Conservation (phyloP, 768 basidiomycete genomes). For the Lactarius quietus region DNA sequence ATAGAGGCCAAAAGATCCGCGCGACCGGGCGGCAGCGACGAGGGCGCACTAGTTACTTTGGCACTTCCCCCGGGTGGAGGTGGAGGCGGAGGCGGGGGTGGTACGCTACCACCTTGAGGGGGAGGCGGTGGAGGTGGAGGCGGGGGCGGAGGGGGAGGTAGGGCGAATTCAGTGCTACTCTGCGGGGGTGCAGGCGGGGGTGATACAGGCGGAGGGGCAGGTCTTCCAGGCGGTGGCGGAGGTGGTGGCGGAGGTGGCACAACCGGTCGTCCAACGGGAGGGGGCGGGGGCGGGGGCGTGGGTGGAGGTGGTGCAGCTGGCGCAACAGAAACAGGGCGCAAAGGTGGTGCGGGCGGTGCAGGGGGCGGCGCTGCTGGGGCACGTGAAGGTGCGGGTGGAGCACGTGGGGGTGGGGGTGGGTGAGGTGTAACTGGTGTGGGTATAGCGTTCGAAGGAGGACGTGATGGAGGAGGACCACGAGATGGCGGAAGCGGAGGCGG, state of each 20-base stretch:
- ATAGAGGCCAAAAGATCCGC: conserved; percentile 72
- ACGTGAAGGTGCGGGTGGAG: conserved; percentile 35
- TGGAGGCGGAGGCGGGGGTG: conserved; percentile 41
- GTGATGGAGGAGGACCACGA: conserved; percentile 28
- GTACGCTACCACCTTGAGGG: conserved; percentile 29
- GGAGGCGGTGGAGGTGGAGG: conserved; percentile 32
- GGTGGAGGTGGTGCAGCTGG: conserved; percentile 36
- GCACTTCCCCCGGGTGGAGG: conserved; percentile 47
- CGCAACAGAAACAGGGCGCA: conserved; percentile 31
- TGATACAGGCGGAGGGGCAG: conserved; percentile 27
- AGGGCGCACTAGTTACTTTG: conserved; percentile 30
- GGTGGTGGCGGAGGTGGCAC: conserved; percentile 29
- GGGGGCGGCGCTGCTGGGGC: conserved; percentile 33
- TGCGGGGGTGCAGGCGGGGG: conserved; percentile 30
- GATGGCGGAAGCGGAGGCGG: conserved; percentile 38
- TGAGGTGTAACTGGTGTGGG: conserved; percentile 34
- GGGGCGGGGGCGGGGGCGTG: conserved; percentile 39
- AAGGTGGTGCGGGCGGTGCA: conserved; percentile 35
- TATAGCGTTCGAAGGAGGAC: conserved; percentile 28
- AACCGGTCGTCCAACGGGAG: conserved; percentile 33
- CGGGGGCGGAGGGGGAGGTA: conserved; percentile 34
- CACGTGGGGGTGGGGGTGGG: conserved; percentile 28
- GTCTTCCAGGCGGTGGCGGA: conserved; percentile 23
- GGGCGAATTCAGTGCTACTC: conserved; percentile 35
- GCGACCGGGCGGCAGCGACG: conserved; percentile 58